Conservation (phyloP, 2,329 filamentous ascomycete genomes). For the Aspergillus fumigatus region DNA sequence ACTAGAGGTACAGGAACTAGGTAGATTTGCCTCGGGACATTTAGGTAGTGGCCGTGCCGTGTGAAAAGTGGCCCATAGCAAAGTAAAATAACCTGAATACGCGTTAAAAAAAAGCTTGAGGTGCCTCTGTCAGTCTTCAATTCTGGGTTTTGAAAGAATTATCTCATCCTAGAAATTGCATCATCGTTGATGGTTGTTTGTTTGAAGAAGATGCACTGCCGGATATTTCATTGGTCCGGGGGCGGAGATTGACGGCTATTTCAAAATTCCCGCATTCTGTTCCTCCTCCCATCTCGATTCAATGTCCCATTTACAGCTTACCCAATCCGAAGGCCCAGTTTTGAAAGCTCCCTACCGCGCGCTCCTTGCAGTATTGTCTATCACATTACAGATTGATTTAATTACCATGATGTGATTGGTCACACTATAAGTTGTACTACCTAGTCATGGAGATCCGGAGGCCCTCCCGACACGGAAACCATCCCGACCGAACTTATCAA, state of each 20-base stretch:
- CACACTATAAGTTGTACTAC: background rate
- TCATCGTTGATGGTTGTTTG: background rate
- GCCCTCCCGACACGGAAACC: constrained; percentile 10
- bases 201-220: background rate
- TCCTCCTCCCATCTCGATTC: background rate
- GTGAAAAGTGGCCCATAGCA: no score
- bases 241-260: constrained; percentile 17
- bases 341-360: background rate
- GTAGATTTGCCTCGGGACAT: no score
- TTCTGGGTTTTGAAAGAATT: no score
- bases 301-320: background rate
- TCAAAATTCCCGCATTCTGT: background rate
- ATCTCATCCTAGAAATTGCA: background rate
- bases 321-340: background rate
- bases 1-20: no score
- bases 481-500: constrained; percentile 40
- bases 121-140: no score
- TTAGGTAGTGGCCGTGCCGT: no score
- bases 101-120: no score
- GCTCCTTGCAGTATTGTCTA: background rate
- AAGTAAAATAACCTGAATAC: no score
- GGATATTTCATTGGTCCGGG: background rate
- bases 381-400: background rate
- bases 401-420: constrained; percentile 13
- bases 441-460: constrained; percentile 19